Evolutionary conservation across 805 yeast genomes (phyloP).

Genomic region (Kazachstania africana): DNA sequence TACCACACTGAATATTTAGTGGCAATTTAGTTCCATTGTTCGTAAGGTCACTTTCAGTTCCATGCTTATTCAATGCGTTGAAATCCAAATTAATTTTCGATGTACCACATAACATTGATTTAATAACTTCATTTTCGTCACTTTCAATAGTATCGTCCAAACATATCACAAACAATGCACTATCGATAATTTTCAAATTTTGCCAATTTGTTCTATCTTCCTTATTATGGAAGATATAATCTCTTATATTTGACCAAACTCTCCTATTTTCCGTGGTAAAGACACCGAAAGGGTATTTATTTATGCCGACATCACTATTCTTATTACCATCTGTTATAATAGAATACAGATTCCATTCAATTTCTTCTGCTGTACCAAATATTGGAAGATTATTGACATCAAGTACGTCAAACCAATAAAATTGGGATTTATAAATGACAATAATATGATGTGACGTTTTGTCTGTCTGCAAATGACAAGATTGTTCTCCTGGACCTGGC

Average conservation of each 20-base stretch:
- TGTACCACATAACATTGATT: constrained; percentile 82
- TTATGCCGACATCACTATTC: constrained; percentile 23
- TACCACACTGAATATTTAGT: constrained; percentile 77
- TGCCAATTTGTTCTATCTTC: constrained; percentile 48
- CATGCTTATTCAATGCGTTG: constrained; percentile 5
- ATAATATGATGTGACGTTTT: constrained; percentile 65
- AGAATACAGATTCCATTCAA: constrained; percentile 61
- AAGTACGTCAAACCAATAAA: constrained; percentile 90
- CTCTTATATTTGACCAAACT: constrained; percentile 73
- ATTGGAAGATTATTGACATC: constrained; percentile 62
- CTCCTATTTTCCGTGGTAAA: constrained; percentile 83
- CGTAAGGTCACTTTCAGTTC: no score
- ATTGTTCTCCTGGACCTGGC: constrained; percentile 44
- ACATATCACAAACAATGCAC: constrained; percentile 73
- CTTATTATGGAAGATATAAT: constrained; percentile 32
- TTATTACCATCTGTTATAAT: constrained; percentile 60
- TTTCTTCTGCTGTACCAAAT: constrained; percentile 54
- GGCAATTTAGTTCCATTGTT: no score
- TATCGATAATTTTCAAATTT: constrained; percentile 63
- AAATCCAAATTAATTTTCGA: constrained; percentile 49
- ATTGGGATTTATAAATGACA: constrained; percentile 74
- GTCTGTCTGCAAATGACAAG: constrained; percentile 77
- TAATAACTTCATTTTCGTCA: constrained; percentile 51
- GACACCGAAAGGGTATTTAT: constrained; percentile 59
- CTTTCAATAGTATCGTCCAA: constrained; percentile 45